A percentile compares a stretch with the other conserved stretches of the same genome.
Conservation (phyloP, 2,329 filamentous ascomycete genomes). For the Claviceps arundinis region DNA sequence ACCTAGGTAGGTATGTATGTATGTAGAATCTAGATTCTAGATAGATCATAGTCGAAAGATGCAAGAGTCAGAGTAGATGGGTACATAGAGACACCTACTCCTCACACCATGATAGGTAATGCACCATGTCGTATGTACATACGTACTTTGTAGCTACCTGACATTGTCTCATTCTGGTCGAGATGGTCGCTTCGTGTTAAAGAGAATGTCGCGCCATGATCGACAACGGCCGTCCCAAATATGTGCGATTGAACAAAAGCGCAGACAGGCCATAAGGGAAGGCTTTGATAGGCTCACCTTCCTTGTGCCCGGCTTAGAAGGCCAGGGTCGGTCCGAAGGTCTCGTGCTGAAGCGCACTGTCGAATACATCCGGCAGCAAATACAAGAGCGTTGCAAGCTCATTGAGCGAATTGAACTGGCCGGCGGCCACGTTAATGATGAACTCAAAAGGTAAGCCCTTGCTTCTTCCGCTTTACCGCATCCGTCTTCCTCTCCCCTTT, state of each 20-base stretch:
- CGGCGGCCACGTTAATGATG: constrained; percentile 41
- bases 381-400: constrained; percentile 44
- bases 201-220: neutral
- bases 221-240: neutral
- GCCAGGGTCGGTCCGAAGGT: constrained; percentile 74
- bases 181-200: neutral
- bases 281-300: constrained; percentile 72
- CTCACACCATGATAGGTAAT: no score
- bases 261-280: constrained; percentile 55
- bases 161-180: neutral
- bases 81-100: no score
- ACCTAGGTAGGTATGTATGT: no score
- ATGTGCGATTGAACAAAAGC: constrained; percentile 24
- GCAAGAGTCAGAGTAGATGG: no score
- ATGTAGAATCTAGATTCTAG: no score
- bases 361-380: constrained; percentile 48
- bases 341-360: constrained; percentile 64
- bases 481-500: neutral
- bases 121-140: neutral
- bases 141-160: neutral
- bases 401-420: constrained; percentile 44
- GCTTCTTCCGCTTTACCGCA: neutral
- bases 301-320: constrained; percentile 68
- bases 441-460: constrained; percentile 26
- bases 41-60: no score